Percentiles rank a stretch among this genome's conserved stretches.
Conservation (phyloP, 1,284 basidiomycete genomes). For the Ustilago hordei region DNA sequence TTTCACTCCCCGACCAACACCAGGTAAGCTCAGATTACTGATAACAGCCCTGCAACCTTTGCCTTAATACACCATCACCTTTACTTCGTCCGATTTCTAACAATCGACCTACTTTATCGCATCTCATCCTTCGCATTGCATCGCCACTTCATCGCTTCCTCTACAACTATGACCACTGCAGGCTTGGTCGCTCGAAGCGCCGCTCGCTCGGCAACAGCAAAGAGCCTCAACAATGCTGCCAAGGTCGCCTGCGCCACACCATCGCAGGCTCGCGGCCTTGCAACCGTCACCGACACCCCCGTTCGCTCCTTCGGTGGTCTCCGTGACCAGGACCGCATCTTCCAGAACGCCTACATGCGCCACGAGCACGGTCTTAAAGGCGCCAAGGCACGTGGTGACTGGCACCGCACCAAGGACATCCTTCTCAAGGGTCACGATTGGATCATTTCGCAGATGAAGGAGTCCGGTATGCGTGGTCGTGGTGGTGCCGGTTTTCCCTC, state of each 20-base stretch:
- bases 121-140: neutral
- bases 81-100: neutral
- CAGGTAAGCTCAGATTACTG: slow-evolving; percentile 14
- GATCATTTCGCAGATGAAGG: slow-evolving; percentile 96
- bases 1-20: too few relatives aligned
- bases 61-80: neutral
- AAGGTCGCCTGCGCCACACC: slow-evolving; percentile 50
- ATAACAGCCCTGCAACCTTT: neutral
- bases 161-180: slow-evolving; percentile 4
- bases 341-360: slow-evolving; percentile 69
- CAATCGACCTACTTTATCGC: neutral
- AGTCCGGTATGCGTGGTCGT: slow-evolving; percentile 92
- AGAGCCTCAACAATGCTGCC: slow-evolving; percentile 42
- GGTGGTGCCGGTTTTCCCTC: slow-evolving; percentile 98
- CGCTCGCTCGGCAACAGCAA: slow-evolving; percentile 49
- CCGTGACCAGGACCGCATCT: slow-evolving; percentile 69
- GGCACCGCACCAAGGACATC: slow-evolving; percentile 98
- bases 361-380: slow-evolving; percentile 69
- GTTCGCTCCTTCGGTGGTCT: slow-evolving; percentile 65
- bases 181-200: slow-evolving; percentile 54
- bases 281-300: slow-evolving; percentile 67
- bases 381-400: slow-evolving; percentile 87
- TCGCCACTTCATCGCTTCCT: neutral
- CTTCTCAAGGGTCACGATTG: slow-evolving; percentile 93
- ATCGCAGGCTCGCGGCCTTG: slow-evolving; percentile 59